These are phyloP conservation scores for Zymoseptoria pseudotritici DNA, from an alignment of 2,329 filamentous ascomycete species.

Conservation along the genomic window DNA sequence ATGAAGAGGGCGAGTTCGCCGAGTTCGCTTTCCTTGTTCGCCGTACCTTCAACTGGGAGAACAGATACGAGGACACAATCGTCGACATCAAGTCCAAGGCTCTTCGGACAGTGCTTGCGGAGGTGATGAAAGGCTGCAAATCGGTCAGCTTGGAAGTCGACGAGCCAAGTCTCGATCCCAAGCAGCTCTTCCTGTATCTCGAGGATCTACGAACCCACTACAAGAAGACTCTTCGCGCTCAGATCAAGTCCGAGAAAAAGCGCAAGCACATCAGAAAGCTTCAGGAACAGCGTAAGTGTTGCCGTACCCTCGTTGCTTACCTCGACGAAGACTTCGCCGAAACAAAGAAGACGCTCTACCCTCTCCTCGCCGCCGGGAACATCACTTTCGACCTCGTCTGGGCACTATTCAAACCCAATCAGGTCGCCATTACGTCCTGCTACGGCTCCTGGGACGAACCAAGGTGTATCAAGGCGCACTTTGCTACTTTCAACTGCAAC, in stretches of 20 bases:
- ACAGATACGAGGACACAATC: conserved; percentile 65
- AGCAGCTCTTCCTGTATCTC: conserved; percentile 54
- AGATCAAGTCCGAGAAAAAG: conserved; percentile 50
- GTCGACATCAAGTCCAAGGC: conserved; percentile 82
- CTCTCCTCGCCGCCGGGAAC: conserved; percentile 70
- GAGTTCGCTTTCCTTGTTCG: conserved; percentile 78
- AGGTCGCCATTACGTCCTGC: conserved; percentile 66
- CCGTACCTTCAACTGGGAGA: conserved; percentile 75
- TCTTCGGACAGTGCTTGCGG: conserved; percentile 61
- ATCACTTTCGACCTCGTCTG: conserved; percentile 86
- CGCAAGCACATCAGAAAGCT: conserved; percentile 55
- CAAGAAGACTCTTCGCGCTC: conserved; percentile 57
- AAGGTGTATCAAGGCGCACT: conserved; percentile 73
- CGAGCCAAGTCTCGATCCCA: conserved; percentile 54
- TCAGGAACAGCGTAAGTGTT: conserved; percentile 52
- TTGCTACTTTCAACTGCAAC: conserved; percentile 60
- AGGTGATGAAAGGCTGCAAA: conserved; percentile 69
- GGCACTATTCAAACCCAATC: conserved; percentile 84
- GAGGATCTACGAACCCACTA: conserved; percentile 61
- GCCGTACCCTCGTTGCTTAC: conserved; percentile 68
- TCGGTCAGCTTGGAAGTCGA: conserved; percentile 75
- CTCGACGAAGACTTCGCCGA: conserved; percentile 75
- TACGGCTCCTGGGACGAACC: conserved; percentile 72
- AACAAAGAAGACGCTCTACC: conserved; percentile 71
- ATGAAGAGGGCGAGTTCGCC: conserved; percentile 63